Percentiles rank a stretch among this genome's conserved stretches.
Conservation (phyloP, 495 filamentous ascomycete genomes). For the Penicillium mononematosum region DNA sequence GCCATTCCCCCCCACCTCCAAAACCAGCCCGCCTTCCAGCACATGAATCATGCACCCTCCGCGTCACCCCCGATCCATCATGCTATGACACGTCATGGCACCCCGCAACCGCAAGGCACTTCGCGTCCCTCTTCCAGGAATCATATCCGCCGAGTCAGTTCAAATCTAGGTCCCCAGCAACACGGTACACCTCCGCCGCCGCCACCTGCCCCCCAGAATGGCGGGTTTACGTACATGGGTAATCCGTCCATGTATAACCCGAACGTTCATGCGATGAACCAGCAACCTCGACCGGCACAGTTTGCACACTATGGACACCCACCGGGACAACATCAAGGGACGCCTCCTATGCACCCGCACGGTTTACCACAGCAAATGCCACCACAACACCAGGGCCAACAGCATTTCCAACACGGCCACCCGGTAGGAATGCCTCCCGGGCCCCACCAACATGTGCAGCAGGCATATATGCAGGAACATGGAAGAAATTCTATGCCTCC, state of each 20-base stretch:
- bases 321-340: constrained; percentile 33
- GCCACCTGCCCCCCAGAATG: constrained; percentile 65
- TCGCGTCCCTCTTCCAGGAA: constrained; percentile 84
- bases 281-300: constrained; percentile 45
- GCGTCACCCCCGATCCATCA: constrained; percentile 87
- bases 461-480: constrained; percentile 67
- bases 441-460: constrained; percentile 59
- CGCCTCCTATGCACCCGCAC: constrained; percentile 33
- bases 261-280: constrained; percentile 53
- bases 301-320: constrained; percentile 50
- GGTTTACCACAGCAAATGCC: constrained; percentile 34
- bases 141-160: constrained; percentile 70
- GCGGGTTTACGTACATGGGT: constrained; percentile 73
- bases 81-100: constrained; percentile 71
- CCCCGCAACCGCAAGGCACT: constrained; percentile 71
- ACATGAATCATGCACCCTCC: constrained; percentile 83
- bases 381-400: constrained; percentile 33
- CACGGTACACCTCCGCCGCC: constrained; percentile 57
- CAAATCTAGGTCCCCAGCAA: constrained; percentile 66
- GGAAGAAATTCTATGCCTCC: constrained; percentile 54
- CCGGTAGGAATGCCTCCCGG: constrained; percentile 28
- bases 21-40: constrained; percentile 67
- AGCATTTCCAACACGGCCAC: constrained; percentile 45
- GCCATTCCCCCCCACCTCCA: constrained; percentile 75
- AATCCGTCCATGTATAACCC: constrained; percentile 83